Percentiles rank a stretch among this genome's conserved stretches.
Conservation (phyloP, 2,329 filamentous ascomycete species). For the Cordyceps militaris region DNA sequence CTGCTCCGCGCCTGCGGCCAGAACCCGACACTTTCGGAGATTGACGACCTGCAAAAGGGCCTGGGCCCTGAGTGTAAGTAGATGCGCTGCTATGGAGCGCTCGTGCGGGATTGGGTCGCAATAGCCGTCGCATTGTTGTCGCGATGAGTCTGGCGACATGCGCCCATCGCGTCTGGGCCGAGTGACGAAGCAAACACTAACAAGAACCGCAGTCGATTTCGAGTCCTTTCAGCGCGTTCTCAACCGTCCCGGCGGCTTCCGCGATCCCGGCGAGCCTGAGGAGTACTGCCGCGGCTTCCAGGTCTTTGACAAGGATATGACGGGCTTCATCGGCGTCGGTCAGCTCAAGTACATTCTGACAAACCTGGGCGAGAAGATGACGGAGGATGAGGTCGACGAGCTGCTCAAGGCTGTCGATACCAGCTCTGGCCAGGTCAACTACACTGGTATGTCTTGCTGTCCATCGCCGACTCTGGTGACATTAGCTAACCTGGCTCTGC, state of each 20-base stretch:
- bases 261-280: constrained; percentile 93
- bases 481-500: neutral
- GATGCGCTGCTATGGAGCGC: neutral
- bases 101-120: constrained; percentile 10
- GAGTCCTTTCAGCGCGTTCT: constrained; percentile 95
- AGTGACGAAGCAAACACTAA: neutral
- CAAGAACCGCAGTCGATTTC: constrained; percentile 69
- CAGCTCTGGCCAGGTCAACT: constrained; percentile 94
- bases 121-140: constrained; percentile 6
- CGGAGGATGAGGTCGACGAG: constrained; percentile 97
- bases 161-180: neutral
- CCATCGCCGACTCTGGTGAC: neutral
- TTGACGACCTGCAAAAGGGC: constrained; percentile 83
- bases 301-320: constrained; percentile 99
- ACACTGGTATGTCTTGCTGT: constrained; percentile 61
- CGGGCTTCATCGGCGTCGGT: constrained; percentile 93
- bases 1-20: constrained; percentile 94
- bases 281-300: constrained; percentile 99
- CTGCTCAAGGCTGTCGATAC: constrained; percentile 97
- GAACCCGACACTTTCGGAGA: constrained; percentile 93
- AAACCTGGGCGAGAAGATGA: constrained; percentile 98
- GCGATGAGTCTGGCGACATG: neutral
- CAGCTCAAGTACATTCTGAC: constrained; percentile 98
- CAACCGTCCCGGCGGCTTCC: constrained; percentile 96
- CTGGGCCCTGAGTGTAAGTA: constrained; percentile 85